Percentiles rank a stretch among this genome's conserved stretches.
Conservation (phyloP, 2,329 filamentous ascomycete genomes). For the Fusarium acutatum region DNA sequence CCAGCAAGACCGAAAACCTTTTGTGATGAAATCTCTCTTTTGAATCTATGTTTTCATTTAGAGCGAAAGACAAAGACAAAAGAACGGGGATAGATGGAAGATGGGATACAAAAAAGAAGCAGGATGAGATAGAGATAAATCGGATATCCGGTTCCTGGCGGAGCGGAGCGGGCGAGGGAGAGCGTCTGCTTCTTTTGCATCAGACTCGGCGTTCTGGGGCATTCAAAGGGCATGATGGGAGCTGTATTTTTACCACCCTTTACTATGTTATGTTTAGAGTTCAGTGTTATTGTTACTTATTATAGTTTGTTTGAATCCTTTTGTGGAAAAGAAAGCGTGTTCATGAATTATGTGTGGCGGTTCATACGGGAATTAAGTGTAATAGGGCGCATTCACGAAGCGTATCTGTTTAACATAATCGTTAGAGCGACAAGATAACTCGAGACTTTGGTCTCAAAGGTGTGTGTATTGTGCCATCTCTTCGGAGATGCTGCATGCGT, state of each 20-base stretch:
- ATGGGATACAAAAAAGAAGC: conserved; percentile 15
- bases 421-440: neutral
- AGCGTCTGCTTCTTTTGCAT: conserved; percentile 42
- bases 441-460: neutral
- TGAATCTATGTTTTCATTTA: conserved; percentile 24
- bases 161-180: conserved; percentile 25
- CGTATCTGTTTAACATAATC: neutral
- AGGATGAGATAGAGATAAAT: conserved; percentile 13
- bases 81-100: conserved; percentile 12
- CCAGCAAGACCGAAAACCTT: neutral
- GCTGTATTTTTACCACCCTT: conserved; percentile 30
- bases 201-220: conserved; percentile 44
- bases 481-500: neutral
- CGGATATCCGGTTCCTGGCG: conserved; percentile 29
- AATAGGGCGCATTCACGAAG: neutral
- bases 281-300: conserved; percentile 4
- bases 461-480: neutral
- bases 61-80: conserved; percentile 17
- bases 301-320: conserved; percentile 20
- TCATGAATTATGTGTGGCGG: neutral
- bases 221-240: conserved; percentile 42
- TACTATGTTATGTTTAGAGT: conserved; percentile 14
- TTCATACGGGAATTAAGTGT: neutral
- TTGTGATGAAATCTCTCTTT: neutral
- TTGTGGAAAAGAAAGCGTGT: conserved; percentile 14